Base-by-base conservation (phyloP, 345 rosid species). In the Boechera stricta region DNA sequence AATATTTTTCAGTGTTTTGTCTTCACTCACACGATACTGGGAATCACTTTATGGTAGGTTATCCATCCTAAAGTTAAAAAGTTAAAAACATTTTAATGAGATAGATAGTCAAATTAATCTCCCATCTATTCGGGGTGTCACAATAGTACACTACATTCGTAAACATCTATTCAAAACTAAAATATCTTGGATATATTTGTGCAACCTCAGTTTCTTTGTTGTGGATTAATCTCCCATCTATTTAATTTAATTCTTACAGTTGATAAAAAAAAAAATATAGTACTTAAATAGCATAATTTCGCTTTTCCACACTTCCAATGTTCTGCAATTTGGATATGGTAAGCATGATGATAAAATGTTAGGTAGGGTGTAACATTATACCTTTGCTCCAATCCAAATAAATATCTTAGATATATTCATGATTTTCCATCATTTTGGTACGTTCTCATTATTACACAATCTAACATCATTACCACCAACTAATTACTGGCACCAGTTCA, bases 381-480 rank as follows among this genome's bases (percentile, higher is more conserved):
- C 3, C 53, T 21, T 35, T 33, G 47, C 60, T 36, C 67, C 36
- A 48, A 29, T 63, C 72, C 76, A 55, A 67, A 64, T 71, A 77
- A 77, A 56, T 32, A 26, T 54, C 75, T 47, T 70, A 61, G 63
- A 59, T 28, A 21, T 32, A n/a, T 69, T 42, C 66, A 55, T 33
- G 49, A 35, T 70, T 64, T 70, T 64, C 13, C 53, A 71, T 77
- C 76, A 77, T 77, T 77, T 64, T 77, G 57, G 67, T 77, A 71
- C 76, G 35, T 64, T 64, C 28, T 36, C 71, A 71, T 77, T 71
- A 71, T 71, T 77, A 64, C 72, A 54, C 49, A 71, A 54, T 71
- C 71, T 71, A 63, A 45, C 71, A 71, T 77, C 76, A 77, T 77
- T 77, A 77, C 80, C 72, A 71, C 67, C 76, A 71, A 71, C 75